phyloP scores from a whole-genome alignment of 495 filamentous ascomycete species.

The Talaromyces trachyspermus region DNA sequence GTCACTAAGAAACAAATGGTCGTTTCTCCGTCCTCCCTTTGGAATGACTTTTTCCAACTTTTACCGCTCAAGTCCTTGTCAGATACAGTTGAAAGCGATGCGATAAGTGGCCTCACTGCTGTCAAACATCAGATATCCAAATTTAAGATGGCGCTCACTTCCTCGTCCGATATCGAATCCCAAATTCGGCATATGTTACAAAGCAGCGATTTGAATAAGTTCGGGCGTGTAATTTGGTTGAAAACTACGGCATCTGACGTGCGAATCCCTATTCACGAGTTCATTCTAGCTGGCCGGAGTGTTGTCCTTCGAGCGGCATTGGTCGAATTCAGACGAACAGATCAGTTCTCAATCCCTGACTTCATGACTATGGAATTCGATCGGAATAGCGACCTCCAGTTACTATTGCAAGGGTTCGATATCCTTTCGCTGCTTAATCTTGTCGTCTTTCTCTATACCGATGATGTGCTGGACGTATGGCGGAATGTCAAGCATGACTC shows the following conservation, averaged over 20 bases:
- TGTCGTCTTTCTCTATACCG: constrained; percentile 72
- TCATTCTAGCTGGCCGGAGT: constrained; percentile 69
- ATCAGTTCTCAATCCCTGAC: constrained; percentile 46
- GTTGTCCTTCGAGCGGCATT: constrained; percentile 57
- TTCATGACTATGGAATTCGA: constrained; percentile 50
- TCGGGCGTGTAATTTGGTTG: constrained; percentile 35
- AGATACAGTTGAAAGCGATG: constrained; percentile 19
- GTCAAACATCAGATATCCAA: constrained; percentile 11
- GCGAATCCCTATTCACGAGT: constrained; percentile 73
- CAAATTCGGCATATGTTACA: constrained; percentile 40
- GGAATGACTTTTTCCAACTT: constrained; percentile 65
- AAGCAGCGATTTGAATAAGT: constrained; percentile 7
- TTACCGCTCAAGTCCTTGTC: constrained; percentile 49
- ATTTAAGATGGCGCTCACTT: constrained; percentile 41
- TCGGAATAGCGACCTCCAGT: constrained; percentile 37
- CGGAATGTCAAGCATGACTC: constrained; percentile 56
- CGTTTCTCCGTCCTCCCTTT: constrained; percentile 56
- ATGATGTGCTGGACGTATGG: constrained; percentile 79
- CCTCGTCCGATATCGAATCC: constrained; percentile 48
- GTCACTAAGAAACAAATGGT: constrained; percentile 68
- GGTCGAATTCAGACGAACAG: constrained; percentile 35
- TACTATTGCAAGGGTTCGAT: constrained; percentile 62
- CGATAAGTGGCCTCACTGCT: constrained; percentile 13
- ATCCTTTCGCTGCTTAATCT: constrained; percentile 71
- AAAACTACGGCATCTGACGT: constrained; percentile 56